These are phyloP conservation scores for Immersiella caudata DNA, from an alignment of 495 filamentous ascomycete species.

Conservation along the genomic window DNA sequence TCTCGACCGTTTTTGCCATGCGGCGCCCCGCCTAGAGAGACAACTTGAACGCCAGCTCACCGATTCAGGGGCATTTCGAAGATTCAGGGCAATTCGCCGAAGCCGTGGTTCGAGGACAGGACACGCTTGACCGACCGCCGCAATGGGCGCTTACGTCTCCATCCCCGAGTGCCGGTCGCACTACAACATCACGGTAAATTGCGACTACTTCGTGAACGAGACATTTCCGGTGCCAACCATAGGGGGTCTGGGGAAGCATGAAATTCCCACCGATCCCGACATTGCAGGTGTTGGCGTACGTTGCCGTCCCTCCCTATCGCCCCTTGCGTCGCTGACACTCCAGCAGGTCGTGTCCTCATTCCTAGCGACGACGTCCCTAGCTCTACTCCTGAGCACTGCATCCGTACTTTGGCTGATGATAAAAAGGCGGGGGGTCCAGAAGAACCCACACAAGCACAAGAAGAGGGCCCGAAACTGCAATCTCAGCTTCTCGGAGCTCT, in stretches of 20 bases:
- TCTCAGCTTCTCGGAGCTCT: constrained; percentile 34
- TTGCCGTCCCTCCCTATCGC: not conserved
- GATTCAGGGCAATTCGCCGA: too few relatives aligned
- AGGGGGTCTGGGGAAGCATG: not conserved
- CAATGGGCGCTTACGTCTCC: constrained; percentile 38
- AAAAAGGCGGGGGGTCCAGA: not conserved
- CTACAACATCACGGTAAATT: constrained; percentile 31
- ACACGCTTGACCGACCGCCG: constrained; percentile 11
- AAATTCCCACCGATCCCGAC: not conserved
- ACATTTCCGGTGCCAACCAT: not conserved
- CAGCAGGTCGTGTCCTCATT: constrained; percentile 37
- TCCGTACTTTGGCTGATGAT: constrained; percentile 28
- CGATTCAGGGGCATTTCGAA: too few relatives aligned
- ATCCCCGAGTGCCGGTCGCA: constrained; percentile 25
- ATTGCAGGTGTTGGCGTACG: not conserved
- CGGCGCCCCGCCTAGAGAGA: too few relatives aligned
- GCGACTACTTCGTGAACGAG: constrained; percentile 14
- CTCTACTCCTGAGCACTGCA: constrained; percentile 25
- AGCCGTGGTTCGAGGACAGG: too few relatives aligned
- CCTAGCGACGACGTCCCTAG: constrained; percentile 34
- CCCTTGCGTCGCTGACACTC: not conserved
- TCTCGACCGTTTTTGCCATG: not conserved
- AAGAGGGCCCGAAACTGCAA: constrained; percentile 10
- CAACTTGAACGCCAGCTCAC: too few relatives aligned
- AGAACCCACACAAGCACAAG: constrained; percentile 9